These are phyloP conservation scores for Dendryphion nanum DNA, from an alignment of 2,329 filamentous ascomycete genomes.

Conservation along the genomic window DNA sequence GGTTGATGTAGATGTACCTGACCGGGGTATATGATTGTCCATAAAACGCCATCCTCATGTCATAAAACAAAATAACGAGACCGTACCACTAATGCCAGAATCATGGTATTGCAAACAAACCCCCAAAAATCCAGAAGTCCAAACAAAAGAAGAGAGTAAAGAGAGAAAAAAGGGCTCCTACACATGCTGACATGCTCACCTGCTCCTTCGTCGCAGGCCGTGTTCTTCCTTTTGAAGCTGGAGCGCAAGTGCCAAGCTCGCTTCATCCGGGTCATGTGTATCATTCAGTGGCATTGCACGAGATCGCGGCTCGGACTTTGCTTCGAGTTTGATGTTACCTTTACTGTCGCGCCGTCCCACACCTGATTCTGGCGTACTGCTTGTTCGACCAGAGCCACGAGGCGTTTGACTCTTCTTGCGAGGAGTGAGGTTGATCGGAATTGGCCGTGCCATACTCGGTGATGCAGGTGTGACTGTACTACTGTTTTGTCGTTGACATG, in stretches of 20 bases:
- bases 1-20: too few species aligned
- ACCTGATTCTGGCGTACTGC: slow-evolving; percentile 31
- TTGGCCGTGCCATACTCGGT: slow-evolving; percentile 9
- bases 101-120: not conserved
- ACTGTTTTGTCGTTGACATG: not conserved
- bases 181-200: slow-evolving; percentile 6
- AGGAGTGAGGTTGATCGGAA: slow-evolving; percentile 7
- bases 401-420: slow-evolving; percentile 24
- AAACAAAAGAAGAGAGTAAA: not conserved
- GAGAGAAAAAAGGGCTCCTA: too few species aligned
- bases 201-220: slow-evolving; percentile 27
- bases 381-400: slow-evolving; percentile 16
- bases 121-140: not conserved
- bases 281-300: slow-evolving; percentile 8
- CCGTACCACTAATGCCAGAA: too few species aligned
- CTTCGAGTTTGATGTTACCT: slow-evolving; percentile 28
- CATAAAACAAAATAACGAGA: not conserved
- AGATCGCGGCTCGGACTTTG: slow-evolving; percentile 8
- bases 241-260: slow-evolving; percentile 28
- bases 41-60: slow-evolving; percentile 5
- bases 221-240: slow-evolving; percentile 30
- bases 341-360: slow-evolving; percentile 22
- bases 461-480: slow-evolving; percentile 5
- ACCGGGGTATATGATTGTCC: slow-evolving; percentile 11
- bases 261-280: slow-evolving; percentile 20